Evolutionary conservation across 2,329 filamentous ascomycete genomes (phyloP), one percentile per base, ranked within the genome.

Genomic region (Dactylellina haptotyla): DNA sequence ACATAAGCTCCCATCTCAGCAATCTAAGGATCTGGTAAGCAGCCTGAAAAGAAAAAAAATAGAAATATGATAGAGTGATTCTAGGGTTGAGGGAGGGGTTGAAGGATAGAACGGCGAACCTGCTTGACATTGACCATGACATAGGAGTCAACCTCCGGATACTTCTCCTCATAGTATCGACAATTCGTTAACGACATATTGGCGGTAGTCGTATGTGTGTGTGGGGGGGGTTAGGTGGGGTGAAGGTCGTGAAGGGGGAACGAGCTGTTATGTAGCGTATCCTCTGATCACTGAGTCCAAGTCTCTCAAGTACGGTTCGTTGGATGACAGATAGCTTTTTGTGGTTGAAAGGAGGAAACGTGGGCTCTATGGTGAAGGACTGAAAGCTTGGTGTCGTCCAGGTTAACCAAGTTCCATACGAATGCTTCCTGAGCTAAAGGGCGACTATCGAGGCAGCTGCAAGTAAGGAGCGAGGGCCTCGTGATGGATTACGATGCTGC

Each of bases 51-150:
- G n/a, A 20, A 25, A 3, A 54, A 18, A 53, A 53, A 53, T 32
- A 53, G 12, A 25, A 5, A 53, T 18, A 2, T 10, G 20, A 25
- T 20, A 25, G 3, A 8, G 3, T 8, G 12, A 20, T 1, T 26
- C n/a, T 12, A 6, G 30, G 30, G 30, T 14, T 14, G 30, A 14
- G 6, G 14, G 20, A 26, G 20, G 20, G 23, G n/a, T 23, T 30
- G 16, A 12, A 32, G n/a, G 39, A 54, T 2, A 25, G 12, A 32
- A 4, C 10, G 41, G 80, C 86, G 76, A 81, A 93, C 91, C 89
- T 97, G 93, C 88, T 97, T 96, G 80, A 98, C 95, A 83, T 98
- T 99, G 82, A 99, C 95, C 95, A 99, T 99, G 81, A 99, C 96
- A 84, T 97, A 98, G 86, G 92, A 96, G 84, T 99, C 95, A 82